phyloP scores from a whole-genome alignment of 1,284 basidiomycete species.

The Mycosarcoma maydis region DNA sequence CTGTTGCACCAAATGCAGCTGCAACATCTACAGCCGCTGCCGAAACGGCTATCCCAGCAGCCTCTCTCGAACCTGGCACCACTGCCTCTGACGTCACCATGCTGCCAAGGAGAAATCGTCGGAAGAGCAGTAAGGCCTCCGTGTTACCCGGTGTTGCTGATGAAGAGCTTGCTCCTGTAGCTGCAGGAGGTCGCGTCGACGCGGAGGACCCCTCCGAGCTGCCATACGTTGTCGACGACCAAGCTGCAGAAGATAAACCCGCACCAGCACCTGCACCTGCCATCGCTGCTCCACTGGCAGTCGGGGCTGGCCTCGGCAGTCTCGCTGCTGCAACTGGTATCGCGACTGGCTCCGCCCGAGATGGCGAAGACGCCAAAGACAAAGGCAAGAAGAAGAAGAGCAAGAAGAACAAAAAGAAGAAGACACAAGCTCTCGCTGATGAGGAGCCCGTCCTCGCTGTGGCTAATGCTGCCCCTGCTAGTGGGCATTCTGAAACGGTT shows the following conservation, averaged over 20 bases:
- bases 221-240: constrained; percentile 34
- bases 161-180: background rate
- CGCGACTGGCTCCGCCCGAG: constrained; percentile 3
- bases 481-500: background rate
- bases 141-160: constrained; percentile 8
- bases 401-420: constrained; percentile 26
- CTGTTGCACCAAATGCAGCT: constrained; percentile 8
- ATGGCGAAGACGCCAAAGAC: constrained; percentile 7
- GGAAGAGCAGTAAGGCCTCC: constrained; percentile 19
- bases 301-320: constrained; percentile 33
- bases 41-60: constrained; percentile 11
- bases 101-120: constrained; percentile 21
- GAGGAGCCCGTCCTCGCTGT: constrained; percentile 7
- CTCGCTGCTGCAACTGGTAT: constrained; percentile 26
- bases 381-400: constrained; percentile 23
- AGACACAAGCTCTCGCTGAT: background rate
- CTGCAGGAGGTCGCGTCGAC: background rate
- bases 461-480: constrained; percentile 1
- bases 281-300: constrained; percentile 11
- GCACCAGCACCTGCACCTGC: constrained; percentile 28
- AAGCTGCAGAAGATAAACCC: constrained; percentile 4
- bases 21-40: constrained; percentile 18
- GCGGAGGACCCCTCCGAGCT: constrained; percentile 29
- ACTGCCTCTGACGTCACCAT: constrained; percentile 14
- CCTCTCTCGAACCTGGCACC: constrained; percentile 3